Percentiles rank a stretch among this genome's conserved stretches.
Evolutionary conservation across 768 basidiomycete species (phyloP).

Genomic region (Mycena latifolia): DNA sequence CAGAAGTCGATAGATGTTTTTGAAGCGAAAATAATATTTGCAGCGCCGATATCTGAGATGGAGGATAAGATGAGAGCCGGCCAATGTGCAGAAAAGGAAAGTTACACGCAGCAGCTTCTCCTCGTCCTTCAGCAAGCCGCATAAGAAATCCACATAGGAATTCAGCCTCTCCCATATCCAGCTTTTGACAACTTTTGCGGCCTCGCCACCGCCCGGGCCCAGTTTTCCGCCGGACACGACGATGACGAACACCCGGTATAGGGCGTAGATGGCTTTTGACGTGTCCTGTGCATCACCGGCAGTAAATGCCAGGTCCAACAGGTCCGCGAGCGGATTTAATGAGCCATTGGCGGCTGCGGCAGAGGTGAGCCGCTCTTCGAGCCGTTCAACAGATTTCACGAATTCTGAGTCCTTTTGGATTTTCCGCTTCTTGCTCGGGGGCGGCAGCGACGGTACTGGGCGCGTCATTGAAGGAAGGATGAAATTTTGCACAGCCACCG

Average conservation of each 20-base stretch:
- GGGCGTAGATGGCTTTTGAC: conserved; percentile 83
- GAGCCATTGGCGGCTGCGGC: conserved; percentile 69
- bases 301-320: conserved; percentile 68
- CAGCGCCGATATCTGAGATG: conserved; percentile 72
- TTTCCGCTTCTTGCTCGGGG: conserved; percentile 65
- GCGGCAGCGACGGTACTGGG: conserved; percentile 56
- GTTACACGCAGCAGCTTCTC: conserved; percentile 79
- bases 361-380: conserved; percentile 68
- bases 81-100: background rate
- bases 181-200: conserved; percentile 72
- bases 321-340: conserved; percentile 83
- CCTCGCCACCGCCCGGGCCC: conserved; percentile 60
- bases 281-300: conserved; percentile 66
- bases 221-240: conserved; percentile 73
- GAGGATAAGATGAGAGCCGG: background rate
- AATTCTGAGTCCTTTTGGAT: conserved; percentile 47
- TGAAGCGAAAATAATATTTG: conserved; percentile 83
- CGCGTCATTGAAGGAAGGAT: conserved; percentile 22
- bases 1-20: conserved; percentile 80
- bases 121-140: conserved; percentile 79
- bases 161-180: conserved; percentile 88
- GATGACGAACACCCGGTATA: conserved; percentile 82
- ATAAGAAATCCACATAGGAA: conserved; percentile 76
- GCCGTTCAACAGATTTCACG: conserved; percentile 49
- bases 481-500: conserved; percentile 16